Percentiles rank a stretch among this genome's conserved stretches.
Conservation (phyloP, 345 rosid species). For the Brassica cretica region DNA sequence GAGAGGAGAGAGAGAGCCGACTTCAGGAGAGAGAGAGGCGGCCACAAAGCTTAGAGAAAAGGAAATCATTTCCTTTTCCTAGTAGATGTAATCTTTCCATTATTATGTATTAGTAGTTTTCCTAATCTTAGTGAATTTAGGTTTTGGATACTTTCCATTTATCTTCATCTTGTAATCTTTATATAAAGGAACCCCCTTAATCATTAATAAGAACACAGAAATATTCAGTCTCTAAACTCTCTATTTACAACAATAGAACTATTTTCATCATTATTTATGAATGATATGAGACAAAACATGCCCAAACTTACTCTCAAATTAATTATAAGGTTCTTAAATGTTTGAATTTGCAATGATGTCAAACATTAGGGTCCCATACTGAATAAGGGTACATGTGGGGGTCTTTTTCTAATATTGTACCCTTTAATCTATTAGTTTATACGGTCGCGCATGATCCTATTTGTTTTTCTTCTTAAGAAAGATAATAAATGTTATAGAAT, state of each 20-base stretch:
- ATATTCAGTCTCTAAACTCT: no score
- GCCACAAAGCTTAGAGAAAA: no score
- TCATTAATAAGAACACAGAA: no score
- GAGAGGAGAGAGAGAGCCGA: no score
- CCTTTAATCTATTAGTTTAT: conserved; percentile 11
- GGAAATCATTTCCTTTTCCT: no score
- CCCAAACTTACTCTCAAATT: conserved; percentile 24
- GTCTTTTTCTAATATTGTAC: neutral
- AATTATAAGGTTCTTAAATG: conserved; percentile 15
- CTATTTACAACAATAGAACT: neutral
- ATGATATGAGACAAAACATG: conserved; percentile 32
- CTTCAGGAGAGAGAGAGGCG: no score
- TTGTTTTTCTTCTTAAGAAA: neutral
- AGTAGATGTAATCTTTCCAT: no score
- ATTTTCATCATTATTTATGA: conserved; percentile 30
- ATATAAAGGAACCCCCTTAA: no score
- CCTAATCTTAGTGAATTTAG: no score
- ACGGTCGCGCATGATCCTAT: conserved; percentile 33
- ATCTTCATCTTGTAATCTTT: no score
- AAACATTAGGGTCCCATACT: conserved; percentile 40
- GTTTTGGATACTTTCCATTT: no score
- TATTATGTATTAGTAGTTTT: no score
- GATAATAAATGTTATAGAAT: conserved; percentile 12
- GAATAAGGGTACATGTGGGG: conserved; percentile 7
- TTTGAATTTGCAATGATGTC: conserved; percentile 24